phyloP scores from a whole-genome alignment of 306 rosid genomes.

The apple (Malus domestica) region ASM211411v1 NC_041798.1:35305001-35305500 shows the following conservation, averaged over 20 bases:
- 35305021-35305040: neutral
- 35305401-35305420: conserved; percentile 60
- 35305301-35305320: conserved; percentile 44
- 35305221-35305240: conserved; percentile 21
- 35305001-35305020: neutral
- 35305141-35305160: conserved; percentile 51
- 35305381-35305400: conserved; percentile 29
- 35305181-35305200: conserved; percentile 46
- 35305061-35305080: neutral
- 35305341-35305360: conserved; percentile 57
- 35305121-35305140: conserved; percentile 39
- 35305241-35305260: conserved; percentile 14
- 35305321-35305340: conserved; percentile 21
- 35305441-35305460: conserved; percentile 58
- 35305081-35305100: neutral
- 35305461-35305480: conserved; percentile 45
- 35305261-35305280: conserved; percentile 64
- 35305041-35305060: conserved; percentile 5
- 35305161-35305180: conserved; percentile 34
- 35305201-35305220: conserved; percentile 14
- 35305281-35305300: conserved; percentile 83
- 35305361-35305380: conserved; percentile 27
- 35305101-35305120: neutral
- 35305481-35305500: conserved; percentile 75
- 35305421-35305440: conserved; percentile 52